Base-by-base conservation (phyloP, 1,139 yeast genomes). In the Groenewaldozyma auringiensis region DNA sequence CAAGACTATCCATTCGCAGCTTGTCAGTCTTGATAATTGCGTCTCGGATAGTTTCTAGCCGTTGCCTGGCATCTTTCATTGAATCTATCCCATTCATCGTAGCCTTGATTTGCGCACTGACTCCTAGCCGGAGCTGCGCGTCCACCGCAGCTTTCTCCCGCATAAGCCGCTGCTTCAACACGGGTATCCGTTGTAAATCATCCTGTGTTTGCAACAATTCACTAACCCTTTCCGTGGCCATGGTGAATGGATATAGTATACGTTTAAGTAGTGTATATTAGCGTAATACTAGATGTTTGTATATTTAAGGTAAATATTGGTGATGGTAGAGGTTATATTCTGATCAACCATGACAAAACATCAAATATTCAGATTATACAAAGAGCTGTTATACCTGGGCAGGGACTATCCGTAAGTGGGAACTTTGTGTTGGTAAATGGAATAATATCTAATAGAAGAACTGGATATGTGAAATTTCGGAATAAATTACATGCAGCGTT, bases 131-230 rank as follows among this genome's bases (percentile, higher is more conserved):
- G 48, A 86, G 69, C 59, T 83, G 84, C 47, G 78, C 70, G 54
- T 86, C 95, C n/a, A 84, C 67, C 1, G 83, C 74, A 0, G 83
- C 73, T 60, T 83, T 83, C 58, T 86, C 94, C 51, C 84, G 76
- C 38, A 66, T 57, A 47, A 86, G 71, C 55, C 81, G 85, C 52
- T 75, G 81, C 50, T 77, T 75, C 36, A 81, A 66, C 1, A 69
- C 63, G 8, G 71, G 64, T 11, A 81, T 72, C 56, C 79, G 80
- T 44, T 71, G 76, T 48, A 83, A 69, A 54, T 82, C 61, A 49
- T 61, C 62, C 21, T 58, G 59, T 34, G 60, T 62, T 37, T 55
- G 56, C 36, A 63, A 49, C 41, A 63, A 49, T 50, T 63, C 66
- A 8, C 61, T 53, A 14, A 64, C 56, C 29, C 53, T 46, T 2